Evolutionary conservation across 352 stramenopile genomes (phyloP).

Genomic region (Aphanomyces euteiches): DNA sequence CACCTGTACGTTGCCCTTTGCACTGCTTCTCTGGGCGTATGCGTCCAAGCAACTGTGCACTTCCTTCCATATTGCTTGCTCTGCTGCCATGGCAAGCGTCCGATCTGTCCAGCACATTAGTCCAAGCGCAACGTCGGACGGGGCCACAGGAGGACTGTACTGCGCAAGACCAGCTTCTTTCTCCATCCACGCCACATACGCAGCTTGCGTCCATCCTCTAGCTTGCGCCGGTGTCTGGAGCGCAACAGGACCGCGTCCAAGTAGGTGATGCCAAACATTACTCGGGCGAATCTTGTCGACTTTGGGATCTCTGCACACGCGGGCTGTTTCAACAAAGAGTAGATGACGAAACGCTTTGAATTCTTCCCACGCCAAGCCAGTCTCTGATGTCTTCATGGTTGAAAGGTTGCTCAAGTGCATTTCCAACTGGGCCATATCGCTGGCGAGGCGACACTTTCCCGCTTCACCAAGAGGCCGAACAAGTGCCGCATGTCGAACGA

Average conservation of each 20-base stretch:
- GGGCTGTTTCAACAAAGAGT: conserved; percentile 68
- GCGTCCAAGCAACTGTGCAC: conserved; percentile 67
- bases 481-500: conserved; percentile 68
- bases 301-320: conserved; percentile 58
- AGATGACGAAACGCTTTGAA: conserved; percentile 76
- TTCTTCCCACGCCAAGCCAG: conserved; percentile 61
- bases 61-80: conserved; percentile 81
- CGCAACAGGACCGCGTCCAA: conserved; percentile 58
- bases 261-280: conserved; percentile 85
- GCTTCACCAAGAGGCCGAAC: conserved; percentile 67
- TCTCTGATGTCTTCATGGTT: neutral
- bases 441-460: conserved; percentile 72
- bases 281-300: conserved; percentile 80
- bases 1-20: conserved; percentile 40
- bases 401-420: conserved; percentile 36
- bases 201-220: conserved; percentile 62
- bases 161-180: conserved; percentile 38
- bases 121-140: conserved; percentile 53
- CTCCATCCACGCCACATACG: conserved; percentile 82
- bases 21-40: conserved; percentile 72
- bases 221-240: conserved; percentile 72
- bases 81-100: conserved; percentile 45
- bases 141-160: conserved; percentile 37
- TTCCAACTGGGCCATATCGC: conserved; percentile 84
- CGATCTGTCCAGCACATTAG: conserved; percentile 62